Conservation (phyloP, 176 grass and related monocot genomes). For the Aegilops tauschii region DNA sequence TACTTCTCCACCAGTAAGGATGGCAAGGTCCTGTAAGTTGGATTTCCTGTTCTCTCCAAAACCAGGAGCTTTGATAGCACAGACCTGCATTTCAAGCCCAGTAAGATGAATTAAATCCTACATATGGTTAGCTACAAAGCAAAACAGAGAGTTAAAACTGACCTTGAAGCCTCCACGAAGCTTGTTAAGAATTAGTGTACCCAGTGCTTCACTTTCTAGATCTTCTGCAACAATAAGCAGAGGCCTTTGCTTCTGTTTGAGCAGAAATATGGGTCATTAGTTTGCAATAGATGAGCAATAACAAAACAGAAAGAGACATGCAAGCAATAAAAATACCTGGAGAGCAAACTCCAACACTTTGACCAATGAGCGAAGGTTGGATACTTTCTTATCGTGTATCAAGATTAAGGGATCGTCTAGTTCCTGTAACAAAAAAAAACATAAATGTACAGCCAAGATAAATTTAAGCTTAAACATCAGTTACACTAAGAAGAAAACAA, state of each 20-base stretch:
- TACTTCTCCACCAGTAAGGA: constrained; percentile 50
- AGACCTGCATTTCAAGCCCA: constrained; percentile 28
- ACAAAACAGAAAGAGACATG: not conserved
- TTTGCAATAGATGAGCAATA: not conserved
- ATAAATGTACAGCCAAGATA: not conserved
- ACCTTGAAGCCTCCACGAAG: constrained; percentile 74
- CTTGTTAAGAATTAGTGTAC: constrained; percentile 52
- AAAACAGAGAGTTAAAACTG: constrained; percentile 11
- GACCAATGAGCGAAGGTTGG: constrained; percentile 29
- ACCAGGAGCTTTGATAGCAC: constrained; percentile 50
- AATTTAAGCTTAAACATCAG: not conserved
- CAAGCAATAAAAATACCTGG: constrained; percentile 39
- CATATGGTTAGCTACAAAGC: not conserved
- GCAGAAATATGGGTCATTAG: constrained; percentile 14
- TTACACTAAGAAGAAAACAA: not conserved
- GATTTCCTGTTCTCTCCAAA: constrained; percentile 58
- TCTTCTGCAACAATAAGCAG: constrained; percentile 59
- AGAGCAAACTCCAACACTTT: constrained; percentile 47
- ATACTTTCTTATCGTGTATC: constrained; percentile 62
- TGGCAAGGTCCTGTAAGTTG: constrained; percentile 51
- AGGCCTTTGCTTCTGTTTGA: constrained; percentile 58
- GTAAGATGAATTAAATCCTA: not conserved
- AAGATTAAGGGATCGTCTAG: constrained; percentile 48
- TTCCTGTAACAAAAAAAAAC: constrained; percentile 40
- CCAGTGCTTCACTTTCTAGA: constrained; percentile 57